phyloP scores from a whole-genome alignment of 305 asterid genomes.

The Vinca major region DNA sequence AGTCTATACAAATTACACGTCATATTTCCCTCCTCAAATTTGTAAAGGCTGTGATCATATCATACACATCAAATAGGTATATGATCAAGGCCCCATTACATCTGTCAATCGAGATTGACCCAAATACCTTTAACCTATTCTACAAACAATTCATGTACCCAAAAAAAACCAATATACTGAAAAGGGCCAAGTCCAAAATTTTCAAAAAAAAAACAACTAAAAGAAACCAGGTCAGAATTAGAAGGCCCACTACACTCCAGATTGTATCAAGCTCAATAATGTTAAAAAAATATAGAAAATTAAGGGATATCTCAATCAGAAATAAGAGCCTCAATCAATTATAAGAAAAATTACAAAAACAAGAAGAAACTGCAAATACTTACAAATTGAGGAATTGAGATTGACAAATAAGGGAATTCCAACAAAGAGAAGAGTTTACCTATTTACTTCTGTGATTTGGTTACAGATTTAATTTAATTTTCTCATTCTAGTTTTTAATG shows the following conservation, averaged over 20 bases:
- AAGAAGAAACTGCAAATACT: conserved; percentile 17
- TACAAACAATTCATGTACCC: not conserved
- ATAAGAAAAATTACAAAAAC: not conserved
- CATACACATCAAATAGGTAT: no score
- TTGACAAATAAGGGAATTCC: conserved; percentile 90
- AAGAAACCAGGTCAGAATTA: not conserved
- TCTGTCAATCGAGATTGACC: not conserved
- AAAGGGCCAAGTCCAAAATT: not conserved
- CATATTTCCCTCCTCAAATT: not conserved
- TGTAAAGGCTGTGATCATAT: not conserved
- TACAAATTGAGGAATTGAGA: conserved; percentile 76
- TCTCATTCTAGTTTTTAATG: no score
- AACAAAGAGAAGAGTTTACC: conserved; percentile 53
- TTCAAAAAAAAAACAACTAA: no score
- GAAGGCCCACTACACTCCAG: not conserved
- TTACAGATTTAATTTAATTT: no score
- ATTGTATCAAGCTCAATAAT: not conserved
- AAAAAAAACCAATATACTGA: no score
- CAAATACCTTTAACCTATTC: not conserved
- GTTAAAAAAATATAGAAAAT: not conserved
- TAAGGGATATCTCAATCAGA: not conserved
- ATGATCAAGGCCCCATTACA: not conserved
- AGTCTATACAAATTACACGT: not conserved
- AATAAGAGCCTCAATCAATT: not conserved
- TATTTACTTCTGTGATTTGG: no score